These are phyloP conservation scores for Pseudozyma pruni DNA, from an alignment of 1,284 basidiomycete genomes.

Conservation along the genomic window DNA sequence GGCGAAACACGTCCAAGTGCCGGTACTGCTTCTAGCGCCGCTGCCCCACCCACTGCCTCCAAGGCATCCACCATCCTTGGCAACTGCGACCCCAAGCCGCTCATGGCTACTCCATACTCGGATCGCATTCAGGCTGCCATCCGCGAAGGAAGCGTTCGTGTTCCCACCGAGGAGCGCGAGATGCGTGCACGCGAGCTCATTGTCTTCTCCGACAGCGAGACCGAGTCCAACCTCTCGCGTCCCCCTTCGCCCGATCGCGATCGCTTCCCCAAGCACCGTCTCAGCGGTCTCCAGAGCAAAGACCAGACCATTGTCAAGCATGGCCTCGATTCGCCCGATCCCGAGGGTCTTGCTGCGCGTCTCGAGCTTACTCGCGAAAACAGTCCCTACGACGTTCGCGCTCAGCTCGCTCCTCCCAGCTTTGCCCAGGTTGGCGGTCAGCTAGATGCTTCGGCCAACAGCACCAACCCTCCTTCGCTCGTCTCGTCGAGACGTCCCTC, in stretches of 20 bases:
- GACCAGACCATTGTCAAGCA: constrained; percentile 59
- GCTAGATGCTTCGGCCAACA: constrained; percentile 21
- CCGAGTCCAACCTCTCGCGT: constrained; percentile 60
- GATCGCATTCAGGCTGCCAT: constrained; percentile 50
- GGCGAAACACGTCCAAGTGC: constrained; percentile 19
- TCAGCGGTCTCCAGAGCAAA: constrained; percentile 59
- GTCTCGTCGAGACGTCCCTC: constrained; percentile 35
- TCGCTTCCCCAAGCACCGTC: constrained; percentile 56
- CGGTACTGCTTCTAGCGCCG: constrained; percentile 1
- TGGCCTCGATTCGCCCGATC: constrained; percentile 27
- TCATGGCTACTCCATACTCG: constrained; percentile 48
- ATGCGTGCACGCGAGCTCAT: constrained; percentile 53
- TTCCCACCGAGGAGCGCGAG: constrained; percentile 53
- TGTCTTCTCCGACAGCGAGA: constrained; percentile 56
- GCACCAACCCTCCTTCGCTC: constrained; percentile 34
- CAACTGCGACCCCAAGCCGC: constrained; percentile 48
- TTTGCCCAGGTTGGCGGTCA: constrained; percentile 13
- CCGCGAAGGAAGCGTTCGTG: constrained; percentile 38
- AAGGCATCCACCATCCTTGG: constrained; percentile 23
- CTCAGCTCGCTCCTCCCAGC: constrained; percentile 25
- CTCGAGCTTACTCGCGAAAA: constrained; percentile 55
- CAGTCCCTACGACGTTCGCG: constrained; percentile 51
- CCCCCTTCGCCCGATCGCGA: constrained; percentile 58
- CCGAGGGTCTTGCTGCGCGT: constrained; percentile 29
- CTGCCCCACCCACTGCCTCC: constrained; percentile 3